Conservation (phyloP, 768 basidiomycete genomes). For the Podaxis pistillaris region DNA sequence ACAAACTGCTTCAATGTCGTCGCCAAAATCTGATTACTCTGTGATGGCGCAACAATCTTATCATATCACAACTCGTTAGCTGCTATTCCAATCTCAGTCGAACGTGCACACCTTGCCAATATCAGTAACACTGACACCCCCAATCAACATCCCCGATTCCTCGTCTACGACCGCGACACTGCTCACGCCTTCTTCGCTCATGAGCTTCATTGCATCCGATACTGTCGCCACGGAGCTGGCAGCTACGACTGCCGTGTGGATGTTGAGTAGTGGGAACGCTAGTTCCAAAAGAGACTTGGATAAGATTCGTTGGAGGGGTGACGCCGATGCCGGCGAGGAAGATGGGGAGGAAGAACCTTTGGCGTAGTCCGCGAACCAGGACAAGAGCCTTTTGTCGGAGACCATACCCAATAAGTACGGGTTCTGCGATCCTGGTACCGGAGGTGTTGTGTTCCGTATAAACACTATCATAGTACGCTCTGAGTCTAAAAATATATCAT, state of each 20-base stretch:
- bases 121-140: constrained; percentile 82
- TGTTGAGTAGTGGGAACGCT: constrained; percentile 62
- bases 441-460: not conserved
- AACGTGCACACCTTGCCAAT: constrained; percentile 57
- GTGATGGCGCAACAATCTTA: constrained; percentile 79
- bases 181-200: constrained; percentile 86
- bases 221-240: constrained; percentile 59
- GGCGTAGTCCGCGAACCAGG: constrained; percentile 63
- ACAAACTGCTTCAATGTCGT: constrained; percentile 71
- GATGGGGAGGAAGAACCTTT: constrained; percentile 36
- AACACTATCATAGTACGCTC: not conserved
- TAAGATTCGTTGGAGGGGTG: constrained; percentile 39
- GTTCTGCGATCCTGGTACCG: constrained; percentile 21
- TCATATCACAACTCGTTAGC: not conserved
- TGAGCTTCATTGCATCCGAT: constrained; percentile 78
- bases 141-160: constrained; percentile 57
- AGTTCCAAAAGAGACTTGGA: constrained; percentile 55
- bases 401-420: constrained; percentile 65
- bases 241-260: constrained; percentile 63
- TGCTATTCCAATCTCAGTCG: not conserved
- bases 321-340: not conserved
- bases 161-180: constrained; percentile 77
- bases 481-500: not conserved
- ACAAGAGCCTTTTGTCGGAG: constrained; percentile 69
- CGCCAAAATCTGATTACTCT: constrained; percentile 75